Conservation (phyloP, 2,329 filamentous ascomycete genomes). For the Xylariaceae sp. region DNA sequence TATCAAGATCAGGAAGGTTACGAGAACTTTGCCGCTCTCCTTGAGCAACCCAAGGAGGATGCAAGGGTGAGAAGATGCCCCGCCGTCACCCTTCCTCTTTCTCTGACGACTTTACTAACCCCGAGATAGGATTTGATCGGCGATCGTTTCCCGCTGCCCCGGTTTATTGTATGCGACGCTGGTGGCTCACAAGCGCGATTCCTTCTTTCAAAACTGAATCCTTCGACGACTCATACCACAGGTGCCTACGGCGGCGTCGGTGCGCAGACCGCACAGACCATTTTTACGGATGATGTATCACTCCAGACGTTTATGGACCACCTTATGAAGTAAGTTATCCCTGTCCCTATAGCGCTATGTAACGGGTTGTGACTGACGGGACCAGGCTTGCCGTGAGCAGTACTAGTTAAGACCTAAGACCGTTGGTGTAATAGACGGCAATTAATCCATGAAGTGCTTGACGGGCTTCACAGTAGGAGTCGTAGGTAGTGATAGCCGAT, state of each 20-base stretch:
- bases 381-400: constrained; percentile 55
- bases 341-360: neutral
- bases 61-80: constrained; percentile 62
- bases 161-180: constrained; percentile 98
- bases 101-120: constrained; percentile 1
- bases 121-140: constrained; percentile 77
- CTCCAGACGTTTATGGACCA: constrained; percentile 99
- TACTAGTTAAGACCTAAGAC: constrained; percentile 44
- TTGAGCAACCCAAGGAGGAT: constrained; percentile 94
- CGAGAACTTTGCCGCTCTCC: constrained; percentile 83
- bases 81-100: constrained; percentile 7
- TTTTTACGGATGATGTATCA: constrained; percentile 98
- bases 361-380: constrained; percentile 2
- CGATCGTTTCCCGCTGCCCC: constrained; percentile 94
- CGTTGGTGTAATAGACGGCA: neutral
- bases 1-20: constrained; percentile 98
- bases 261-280: constrained; percentile 85
- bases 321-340: constrained; percentile 81
- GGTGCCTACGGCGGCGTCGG: constrained; percentile 86
- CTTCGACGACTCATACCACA: constrained; percentile 91
- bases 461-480: neutral
- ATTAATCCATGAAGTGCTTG: neutral
- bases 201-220: constrained; percentile 93
- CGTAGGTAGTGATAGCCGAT: constrained; percentile 1
- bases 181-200: constrained; percentile 97